Evolutionary conservation across 106 monocot genomes (phyloP).

Genomic region (Chionographis japonica): DNA sequence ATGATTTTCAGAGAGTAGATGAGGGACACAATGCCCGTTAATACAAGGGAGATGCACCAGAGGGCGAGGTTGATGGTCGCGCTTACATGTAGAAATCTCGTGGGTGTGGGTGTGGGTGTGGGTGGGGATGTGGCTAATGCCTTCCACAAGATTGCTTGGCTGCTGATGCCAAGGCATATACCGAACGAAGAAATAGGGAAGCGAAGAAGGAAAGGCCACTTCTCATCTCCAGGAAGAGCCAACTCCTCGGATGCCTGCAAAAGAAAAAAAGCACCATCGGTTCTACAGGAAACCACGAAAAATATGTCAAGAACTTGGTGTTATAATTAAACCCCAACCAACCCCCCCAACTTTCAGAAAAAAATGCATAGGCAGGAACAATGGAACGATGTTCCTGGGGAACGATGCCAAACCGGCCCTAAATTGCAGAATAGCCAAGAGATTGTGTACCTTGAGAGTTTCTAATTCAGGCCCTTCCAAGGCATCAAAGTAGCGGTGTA

Average conservation of each 20-base stretch:
- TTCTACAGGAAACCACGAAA: no score
- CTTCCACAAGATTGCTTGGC: conserved; percentile 36
- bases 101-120: no score
- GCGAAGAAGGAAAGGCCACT: conserved; percentile 37
- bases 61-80: conserved; percentile 17
- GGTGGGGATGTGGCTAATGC: conserved; percentile 12
- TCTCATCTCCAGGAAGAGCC: conserved; percentile 23
- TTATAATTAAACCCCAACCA: no score
- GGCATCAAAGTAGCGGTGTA: conserved; percentile 57
- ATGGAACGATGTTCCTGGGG: no score
- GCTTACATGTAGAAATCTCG: conserved; percentile 19
- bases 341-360: no score
- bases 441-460: conserved; percentile 34
- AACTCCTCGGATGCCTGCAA: conserved; percentile 18
- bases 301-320: no score
- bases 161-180: conserved; percentile 29
- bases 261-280: neutral
- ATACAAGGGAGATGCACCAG: conserved; percentile 24
- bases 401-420: neutral
- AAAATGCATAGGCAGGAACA: no score
- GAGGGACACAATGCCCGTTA: conserved; percentile 27
- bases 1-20: conserved; percentile 58
- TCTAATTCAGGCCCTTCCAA: conserved; percentile 73
- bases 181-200: conserved; percentile 32
- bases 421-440: neutral